Conservation (phyloP, 2,329 filamentous ascomycete genomes). For the Penicillium sp. region DNA sequence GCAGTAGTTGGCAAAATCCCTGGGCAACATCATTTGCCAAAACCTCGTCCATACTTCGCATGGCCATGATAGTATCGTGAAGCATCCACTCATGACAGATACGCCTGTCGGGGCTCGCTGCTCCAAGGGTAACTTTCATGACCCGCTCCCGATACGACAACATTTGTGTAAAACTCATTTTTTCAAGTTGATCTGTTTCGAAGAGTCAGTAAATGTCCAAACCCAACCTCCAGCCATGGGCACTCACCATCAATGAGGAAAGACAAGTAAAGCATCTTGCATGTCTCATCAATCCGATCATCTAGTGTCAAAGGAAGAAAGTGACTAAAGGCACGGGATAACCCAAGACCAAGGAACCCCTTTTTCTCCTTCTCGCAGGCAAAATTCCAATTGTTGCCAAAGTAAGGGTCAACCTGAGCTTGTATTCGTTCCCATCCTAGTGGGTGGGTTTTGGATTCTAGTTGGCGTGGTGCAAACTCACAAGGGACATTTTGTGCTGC, state of each 20-base stretch:
- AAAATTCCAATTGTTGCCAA: constrained; percentile 15
- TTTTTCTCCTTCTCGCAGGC: constrained; percentile 13
- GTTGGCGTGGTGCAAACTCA: constrained; percentile 3
- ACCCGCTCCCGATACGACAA: constrained; percentile 13
- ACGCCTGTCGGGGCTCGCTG: constrained; percentile 2
- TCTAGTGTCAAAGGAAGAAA: constrained; percentile 15
- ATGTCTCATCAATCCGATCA: constrained; percentile 14
- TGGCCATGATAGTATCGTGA: constrained; percentile 11
- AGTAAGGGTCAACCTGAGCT: constrained; percentile 16
- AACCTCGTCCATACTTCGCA: constrained; percentile 10
- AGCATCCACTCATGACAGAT: constrained; percentile 18
- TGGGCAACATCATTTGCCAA: constrained; percentile 11
- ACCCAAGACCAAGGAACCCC: constrained; percentile 12
- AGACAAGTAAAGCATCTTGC: constrained; percentile 17
- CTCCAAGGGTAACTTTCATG: constrained; percentile 8
- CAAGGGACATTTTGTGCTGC: constrained; percentile 1
- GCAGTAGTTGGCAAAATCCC: constrained; percentile 17
- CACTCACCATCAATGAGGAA: constrained; percentile 19
- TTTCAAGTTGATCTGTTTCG: constrained; percentile 18
- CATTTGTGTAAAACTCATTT: constrained; percentile 17
- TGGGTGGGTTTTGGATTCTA: constrained; percentile 14
- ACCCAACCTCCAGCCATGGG: too few relatives aligned
- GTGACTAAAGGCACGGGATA: constrained; percentile 17
- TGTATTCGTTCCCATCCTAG: constrained; percentile 17
- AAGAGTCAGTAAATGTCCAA: background rate